Conservation (phyloP, 1,284 basidiomycete species). For the Sanghuangporus weigelae region DNA sequence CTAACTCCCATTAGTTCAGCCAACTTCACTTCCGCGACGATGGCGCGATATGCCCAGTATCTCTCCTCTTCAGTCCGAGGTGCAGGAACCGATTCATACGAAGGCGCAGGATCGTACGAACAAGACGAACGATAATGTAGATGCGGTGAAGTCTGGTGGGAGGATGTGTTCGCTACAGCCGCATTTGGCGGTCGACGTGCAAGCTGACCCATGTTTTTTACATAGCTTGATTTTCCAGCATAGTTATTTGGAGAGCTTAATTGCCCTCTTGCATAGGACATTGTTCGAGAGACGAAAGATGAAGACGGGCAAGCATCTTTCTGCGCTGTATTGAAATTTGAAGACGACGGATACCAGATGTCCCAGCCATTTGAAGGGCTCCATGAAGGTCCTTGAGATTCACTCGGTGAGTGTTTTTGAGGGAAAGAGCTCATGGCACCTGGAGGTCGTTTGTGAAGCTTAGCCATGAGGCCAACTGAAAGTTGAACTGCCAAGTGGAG, state of each 20-base stretch:
- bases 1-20: slow-evolving; percentile 2
- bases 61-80: slow-evolving; percentile 4
- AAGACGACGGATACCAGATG: neutral
- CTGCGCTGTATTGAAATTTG: neutral
- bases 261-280: neutral
- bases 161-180: neutral
- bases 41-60: slow-evolving; percentile 15
- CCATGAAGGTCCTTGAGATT: neutral
- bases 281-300: neutral
- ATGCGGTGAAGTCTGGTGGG: neutral
- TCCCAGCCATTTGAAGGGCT: neutral
- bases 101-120: neutral
- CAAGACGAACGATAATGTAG: neutral
- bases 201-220: neutral
- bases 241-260: neutral
- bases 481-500: neutral
- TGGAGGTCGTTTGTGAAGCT: neutral
- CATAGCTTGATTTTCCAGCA: neutral
- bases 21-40: slow-evolving; percentile 11
- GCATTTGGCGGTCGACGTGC: neutral
- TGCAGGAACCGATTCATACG: neutral
- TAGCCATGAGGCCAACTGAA: neutral
- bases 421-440: neutral
- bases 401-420: no score
- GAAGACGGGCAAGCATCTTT: neutral